Evolutionary conservation across 805 yeast genomes (phyloP).

Genomic region (Cyberlindnera misumaiensis): DNA sequence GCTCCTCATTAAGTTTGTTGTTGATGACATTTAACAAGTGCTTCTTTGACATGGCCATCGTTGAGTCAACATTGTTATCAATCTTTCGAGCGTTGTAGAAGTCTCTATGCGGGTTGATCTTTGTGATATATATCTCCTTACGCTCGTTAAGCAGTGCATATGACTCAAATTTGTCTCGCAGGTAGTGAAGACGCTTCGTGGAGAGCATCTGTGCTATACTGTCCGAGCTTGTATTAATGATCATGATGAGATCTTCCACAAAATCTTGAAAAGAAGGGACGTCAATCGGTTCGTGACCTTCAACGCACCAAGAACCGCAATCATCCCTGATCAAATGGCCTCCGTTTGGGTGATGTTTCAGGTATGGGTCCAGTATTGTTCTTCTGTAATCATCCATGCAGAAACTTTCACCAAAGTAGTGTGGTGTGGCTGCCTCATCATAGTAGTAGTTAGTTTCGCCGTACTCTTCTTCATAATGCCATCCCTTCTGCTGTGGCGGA

Average conservation of each 20-base stretch:
- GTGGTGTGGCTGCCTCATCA: constrained; percentile 18
- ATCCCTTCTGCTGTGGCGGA: constrained; percentile 46
- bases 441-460: constrained; percentile 22
- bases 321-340: not conserved
- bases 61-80: constrained; percentile 88
- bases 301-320: constrained; percentile 2
- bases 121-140: constrained; percentile 29
- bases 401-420: constrained; percentile 32
- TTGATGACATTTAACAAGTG: constrained; percentile 46
- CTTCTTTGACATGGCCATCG: constrained; percentile 97
- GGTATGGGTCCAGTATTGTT: constrained; percentile 6
- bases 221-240: constrained; percentile 16
- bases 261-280: constrained; percentile 27
- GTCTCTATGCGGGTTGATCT: constrained; percentile 34
- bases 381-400: constrained; percentile 24
- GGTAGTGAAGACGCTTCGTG: constrained; percentile 24
- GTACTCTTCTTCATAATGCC: constrained; percentile 31
- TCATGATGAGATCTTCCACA: constrained; percentile 23
- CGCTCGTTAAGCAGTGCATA: constrained; percentile 29
- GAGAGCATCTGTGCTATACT: constrained; percentile 13
- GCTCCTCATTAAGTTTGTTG: constrained; percentile 29
- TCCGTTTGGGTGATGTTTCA: not conserved
- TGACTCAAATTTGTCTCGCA: constrained; percentile 29
- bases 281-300: constrained; percentile 10
- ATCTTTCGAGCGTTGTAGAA: constrained; percentile 38